Evolutionary conservation across 2,329 filamentous ascomycete species (phyloP).

Genomic region (Gaeumannomyces sp.): DNA sequence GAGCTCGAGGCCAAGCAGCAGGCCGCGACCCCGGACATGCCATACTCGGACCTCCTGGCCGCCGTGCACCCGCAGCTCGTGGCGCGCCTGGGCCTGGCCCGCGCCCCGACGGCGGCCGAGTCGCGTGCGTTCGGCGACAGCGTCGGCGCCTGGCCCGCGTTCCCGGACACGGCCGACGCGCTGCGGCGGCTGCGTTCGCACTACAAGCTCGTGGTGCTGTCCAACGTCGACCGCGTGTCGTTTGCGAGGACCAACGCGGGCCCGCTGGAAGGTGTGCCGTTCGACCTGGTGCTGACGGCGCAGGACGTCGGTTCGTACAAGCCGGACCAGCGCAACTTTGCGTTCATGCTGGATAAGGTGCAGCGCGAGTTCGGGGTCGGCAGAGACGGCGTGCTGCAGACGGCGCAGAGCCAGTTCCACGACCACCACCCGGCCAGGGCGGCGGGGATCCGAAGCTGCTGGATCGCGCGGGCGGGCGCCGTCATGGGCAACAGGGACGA

Average conservation of each 20-base stretch:
- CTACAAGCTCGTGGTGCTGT: slow-evolving; percentile 55
- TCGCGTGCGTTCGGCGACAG: slow-evolving; percentile 43
- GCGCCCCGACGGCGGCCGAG: slow-evolving; percentile 28
- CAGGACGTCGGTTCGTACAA: slow-evolving; percentile 69
- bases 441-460: slow-evolving; percentile 51
- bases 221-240: slow-evolving; percentile 49
- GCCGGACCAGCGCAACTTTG: slow-evolving; percentile 58
- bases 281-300: slow-evolving; percentile 63
- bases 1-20: slow-evolving; percentile 45
- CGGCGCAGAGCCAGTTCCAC: slow-evolving; percentile 63
- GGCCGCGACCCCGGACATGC: slow-evolving; percentile 44
- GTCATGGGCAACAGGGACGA: slow-evolving; percentile 36
- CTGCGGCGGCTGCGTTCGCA: slow-evolving; percentile 40
- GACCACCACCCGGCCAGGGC: slow-evolving; percentile 61
- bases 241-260: slow-evolving; percentile 25
- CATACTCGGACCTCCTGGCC: slow-evolving; percentile 55
- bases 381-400: slow-evolving; percentile 53
- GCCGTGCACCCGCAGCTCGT: slow-evolving; percentile 41
- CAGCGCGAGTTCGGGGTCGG: slow-evolving; percentile 46
- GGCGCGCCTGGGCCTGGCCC: slow-evolving; percentile 29
- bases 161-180: slow-evolving; percentile 49
- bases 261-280: slow-evolving; percentile 39
- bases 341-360: slow-evolving; percentile 53
- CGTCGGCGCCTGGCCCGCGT: slow-evolving; percentile 50
- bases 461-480: slow-evolving; percentile 48